Evolutionary conservation across 1,139 yeast species (phyloP), one percentile per base, ranked within the genome.

Genomic region (Arxiozyma slooffiae): DNA sequence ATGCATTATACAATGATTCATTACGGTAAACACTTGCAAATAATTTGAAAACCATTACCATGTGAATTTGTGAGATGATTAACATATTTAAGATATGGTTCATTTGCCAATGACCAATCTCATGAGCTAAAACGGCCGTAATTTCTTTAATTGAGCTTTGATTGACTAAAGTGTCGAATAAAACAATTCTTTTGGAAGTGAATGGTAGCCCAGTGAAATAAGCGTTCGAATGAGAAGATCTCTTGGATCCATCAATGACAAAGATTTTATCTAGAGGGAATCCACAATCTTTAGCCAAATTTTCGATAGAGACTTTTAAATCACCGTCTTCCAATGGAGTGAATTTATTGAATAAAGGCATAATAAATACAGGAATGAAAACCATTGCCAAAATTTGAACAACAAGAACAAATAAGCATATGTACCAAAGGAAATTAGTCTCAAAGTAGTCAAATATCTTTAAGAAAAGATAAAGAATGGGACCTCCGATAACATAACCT

Each of bases 151-250:
- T 78, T 37, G 89, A 72, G 36, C 90, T 82, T 52, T 86, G 85
- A 54, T 85, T 82, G 57, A 92, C 82, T 70, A 92, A 77, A 8
- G 97, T 92, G 62, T 92, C 98, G 66, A 76, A 92, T 50, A 92
- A 77, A 47, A 92, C 97, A 70, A 92, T 92, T 68, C 90, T 92
- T 70, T 92, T 92, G 44, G 63, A 63, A 52, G 89, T 82, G 94
- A 97, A 90, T 44, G 98, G 98, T 61, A 92, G 76, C 6, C 98
- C 98, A 58, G 86, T 81, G 66, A 92, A 92, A 68, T 87, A 92
- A 44, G 98, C 98, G 65, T 92, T 92, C 7, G 97, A 90, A 69
- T 92, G 98, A 16, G 95, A 81, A 1, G 96, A 87, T 71, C 97
- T 84, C 67, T 85, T 87, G 47, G 97, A 90, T 16, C 97, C 97